These are phyloP conservation scores for Sechiopsis laciniata DNA, from an alignment of 306 rosid genomes.

Conservation along the genomic window DNA sequence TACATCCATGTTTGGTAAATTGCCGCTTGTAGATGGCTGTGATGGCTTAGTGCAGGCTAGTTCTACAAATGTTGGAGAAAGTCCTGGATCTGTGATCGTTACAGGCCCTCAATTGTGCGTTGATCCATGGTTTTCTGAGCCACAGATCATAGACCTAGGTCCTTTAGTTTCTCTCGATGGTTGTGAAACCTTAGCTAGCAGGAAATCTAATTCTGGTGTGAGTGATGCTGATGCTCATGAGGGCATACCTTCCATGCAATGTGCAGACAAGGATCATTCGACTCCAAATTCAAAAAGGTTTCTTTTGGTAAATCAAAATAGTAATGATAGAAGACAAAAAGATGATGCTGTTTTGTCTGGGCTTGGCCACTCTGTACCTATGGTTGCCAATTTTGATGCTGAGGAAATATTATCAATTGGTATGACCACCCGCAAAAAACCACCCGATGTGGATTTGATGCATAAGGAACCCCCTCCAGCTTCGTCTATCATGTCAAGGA, in stretches of 20 bases:
- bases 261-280: not conserved
- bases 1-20: slow-evolving; percentile 28
- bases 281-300: not conserved
- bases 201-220: slow-evolving; percentile 19
- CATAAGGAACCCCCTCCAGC: slow-evolving; percentile 26
- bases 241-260: not conserved
- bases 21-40: slow-evolving; percentile 30
- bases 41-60: slow-evolving; percentile 24
- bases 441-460: slow-evolving; percentile 32
- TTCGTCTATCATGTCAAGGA: slow-evolving; percentile 27
- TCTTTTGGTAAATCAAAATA: slow-evolving; percentile 26
- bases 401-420: slow-evolving; percentile 37
- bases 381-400: slow-evolving; percentile 23
- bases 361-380: slow-evolving; percentile 27
- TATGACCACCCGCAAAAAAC: slow-evolving; percentile 35
- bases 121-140: too few relatives aligned
- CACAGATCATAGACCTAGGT: too few relatives aligned
- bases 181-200: slow-evolving; percentile 15
- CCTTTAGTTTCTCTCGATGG: slow-evolving; percentile 26
- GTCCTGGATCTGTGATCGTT: slow-evolving; percentile 23
- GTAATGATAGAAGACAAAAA: slow-evolving; percentile 27
- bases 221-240: not conserved
- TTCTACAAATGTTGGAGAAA: slow-evolving; percentile 28
- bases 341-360: slow-evolving; percentile 30
- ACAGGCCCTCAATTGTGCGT: slow-evolving; percentile 26